Conservation (phyloP, 1,284 basidiomycete species). For the Ceratorhiza oryzae-sativae region DNA sequence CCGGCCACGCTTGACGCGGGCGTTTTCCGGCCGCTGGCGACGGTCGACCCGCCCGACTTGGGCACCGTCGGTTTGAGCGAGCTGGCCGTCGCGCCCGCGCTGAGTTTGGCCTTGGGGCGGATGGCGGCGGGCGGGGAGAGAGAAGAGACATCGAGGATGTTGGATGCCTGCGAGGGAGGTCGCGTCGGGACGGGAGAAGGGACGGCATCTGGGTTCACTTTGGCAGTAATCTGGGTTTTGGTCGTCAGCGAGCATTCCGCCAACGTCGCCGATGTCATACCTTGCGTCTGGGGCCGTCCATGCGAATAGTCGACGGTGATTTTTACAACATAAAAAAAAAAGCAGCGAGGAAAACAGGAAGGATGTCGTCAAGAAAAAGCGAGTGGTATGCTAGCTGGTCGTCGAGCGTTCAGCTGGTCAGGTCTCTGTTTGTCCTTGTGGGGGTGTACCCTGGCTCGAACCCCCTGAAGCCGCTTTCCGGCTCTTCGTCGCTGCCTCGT, state of each 20-base stretch:
- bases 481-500: not conserved
- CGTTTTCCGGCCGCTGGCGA: conserved; percentile 7
- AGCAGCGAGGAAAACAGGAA: not conserved
- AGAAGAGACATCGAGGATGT: not conserved
- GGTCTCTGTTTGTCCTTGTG: conserved; percentile 22
- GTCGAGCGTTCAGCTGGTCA: conserved; percentile 14
- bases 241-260: conserved; percentile 13
- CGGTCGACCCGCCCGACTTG: not conserved
- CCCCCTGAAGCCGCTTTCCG: not conserved
- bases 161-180: conserved; percentile 20
- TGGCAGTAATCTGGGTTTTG: conserved; percentile 24
- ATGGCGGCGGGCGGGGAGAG: conserved; percentile 5
- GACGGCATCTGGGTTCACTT: conserved; percentile 3
- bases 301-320: not conserved
- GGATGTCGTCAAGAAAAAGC: conserved; percentile 7
- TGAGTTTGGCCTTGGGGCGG: conserved; percentile 27
- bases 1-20: conserved; percentile 17
- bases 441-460: conserved; percentile 20
- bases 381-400: conserved; percentile 24
- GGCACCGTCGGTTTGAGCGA: not conserved
- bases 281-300: conserved; percentile 29
- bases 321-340: conserved; percentile 20
- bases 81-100: not conserved
- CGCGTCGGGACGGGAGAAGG: not conserved
- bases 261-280: not conserved